These are phyloP conservation scores for Tylopilus sp. DNA, from an alignment of 1,284 basidiomycete species.

Conservation along the genomic window DNA sequence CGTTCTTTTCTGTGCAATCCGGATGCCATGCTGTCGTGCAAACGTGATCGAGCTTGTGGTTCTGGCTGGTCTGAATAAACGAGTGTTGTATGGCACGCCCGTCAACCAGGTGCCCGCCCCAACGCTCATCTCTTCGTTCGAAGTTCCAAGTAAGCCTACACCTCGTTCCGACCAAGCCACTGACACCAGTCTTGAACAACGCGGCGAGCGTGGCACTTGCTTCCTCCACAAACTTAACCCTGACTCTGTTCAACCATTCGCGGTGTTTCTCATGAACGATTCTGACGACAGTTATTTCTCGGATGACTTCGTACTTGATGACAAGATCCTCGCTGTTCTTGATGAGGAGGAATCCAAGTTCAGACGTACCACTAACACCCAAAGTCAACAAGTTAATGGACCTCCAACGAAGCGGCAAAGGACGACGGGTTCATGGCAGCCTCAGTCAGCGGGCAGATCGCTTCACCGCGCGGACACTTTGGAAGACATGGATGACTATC, in stretches of 20 bases:
- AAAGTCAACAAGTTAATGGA: conserved; percentile 21
- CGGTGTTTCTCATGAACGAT: conserved; percentile 45
- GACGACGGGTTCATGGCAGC: conserved; percentile 38
- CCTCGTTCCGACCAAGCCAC: neutral
- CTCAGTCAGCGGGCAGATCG: conserved; percentile 7
- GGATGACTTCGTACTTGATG: conserved; percentile 63
- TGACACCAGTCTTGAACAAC: neutral
- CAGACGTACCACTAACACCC: conserved; percentile 24
- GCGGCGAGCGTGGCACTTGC: neutral
- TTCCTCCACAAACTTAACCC: neutral
- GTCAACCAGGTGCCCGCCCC: neutral
- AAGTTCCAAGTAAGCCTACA: too few species aligned
- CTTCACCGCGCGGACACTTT: conserved; percentile 20
- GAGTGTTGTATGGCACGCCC: too few species aligned
- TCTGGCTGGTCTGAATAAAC: too few species aligned
- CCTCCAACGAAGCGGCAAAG: conserved; percentile 57
- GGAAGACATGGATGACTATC: conserved; percentile 49
- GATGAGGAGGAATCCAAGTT: conserved; percentile 58
- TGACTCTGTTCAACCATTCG: neutral
- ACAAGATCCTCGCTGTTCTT: conserved; percentile 55
- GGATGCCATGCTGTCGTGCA: too few species aligned
- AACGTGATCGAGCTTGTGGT: too few species aligned
- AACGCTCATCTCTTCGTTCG: neutral
- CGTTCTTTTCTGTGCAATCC: too few species aligned
- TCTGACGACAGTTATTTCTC: conserved; percentile 67